Conservation (phyloP, 2,329 filamentous ascomycete genomes). For the Dryadomyces quercivorus region DNA sequence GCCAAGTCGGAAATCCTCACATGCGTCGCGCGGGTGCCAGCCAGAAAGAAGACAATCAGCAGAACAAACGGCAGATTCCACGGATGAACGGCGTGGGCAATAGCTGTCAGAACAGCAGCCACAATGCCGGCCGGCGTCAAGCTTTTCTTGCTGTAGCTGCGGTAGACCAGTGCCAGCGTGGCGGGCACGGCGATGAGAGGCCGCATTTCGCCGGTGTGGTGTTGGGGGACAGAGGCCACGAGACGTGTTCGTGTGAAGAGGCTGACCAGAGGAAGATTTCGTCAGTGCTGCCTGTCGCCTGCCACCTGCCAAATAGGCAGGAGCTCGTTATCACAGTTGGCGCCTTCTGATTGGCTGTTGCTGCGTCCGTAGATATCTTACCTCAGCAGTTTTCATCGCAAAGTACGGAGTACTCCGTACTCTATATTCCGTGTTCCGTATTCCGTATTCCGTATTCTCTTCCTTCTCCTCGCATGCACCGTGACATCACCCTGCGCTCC, state of each 20-base stretch:
- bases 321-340: no score
- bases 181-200: slow-evolving; percentile 43
- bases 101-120: slow-evolving; percentile 59
- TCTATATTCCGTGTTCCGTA: no score
- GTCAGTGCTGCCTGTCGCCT: background rate
- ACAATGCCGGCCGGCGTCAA: slow-evolving; percentile 67
- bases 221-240: background rate
- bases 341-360: background rate
- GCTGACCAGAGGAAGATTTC: background rate
- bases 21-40: slow-evolving; percentile 64
- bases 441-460: no score
- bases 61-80: slow-evolving; percentile 87
- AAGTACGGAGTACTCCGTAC: no score
- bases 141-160: slow-evolving; percentile 60
- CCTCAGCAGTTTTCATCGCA: no score
- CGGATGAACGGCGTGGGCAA: slow-evolving; percentile 78
- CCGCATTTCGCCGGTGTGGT: slow-evolving; percentile 33
- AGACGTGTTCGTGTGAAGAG: background rate
- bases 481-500: background rate
- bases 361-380: no score
- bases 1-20: background rate
- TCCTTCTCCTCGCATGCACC: background rate
- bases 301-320: no score
- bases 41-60: slow-evolving; percentile 73
- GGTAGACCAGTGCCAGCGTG: slow-evolving; percentile 48